Conservation (phyloP, 257 asterid species). For the Solanum sejunctum region DNA sequence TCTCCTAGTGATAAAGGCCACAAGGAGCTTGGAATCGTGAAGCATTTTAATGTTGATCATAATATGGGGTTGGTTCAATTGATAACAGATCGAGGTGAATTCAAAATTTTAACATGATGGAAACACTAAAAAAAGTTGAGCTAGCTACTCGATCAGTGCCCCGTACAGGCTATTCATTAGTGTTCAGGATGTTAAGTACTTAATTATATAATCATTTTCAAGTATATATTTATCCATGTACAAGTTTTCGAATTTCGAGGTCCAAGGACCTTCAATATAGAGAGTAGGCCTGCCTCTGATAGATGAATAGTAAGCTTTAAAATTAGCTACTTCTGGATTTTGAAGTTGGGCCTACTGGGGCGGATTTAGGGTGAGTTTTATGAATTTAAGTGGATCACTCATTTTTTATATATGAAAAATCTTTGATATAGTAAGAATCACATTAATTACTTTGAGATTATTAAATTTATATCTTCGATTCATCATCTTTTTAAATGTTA, state of each 20-base stretch:
- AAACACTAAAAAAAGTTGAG: background rate
- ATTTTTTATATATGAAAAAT: background rate
- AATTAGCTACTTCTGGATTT: background rate
- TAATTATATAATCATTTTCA: background rate
- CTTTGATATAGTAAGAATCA: background rate
- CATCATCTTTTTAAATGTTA: background rate
- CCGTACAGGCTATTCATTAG: background rate
- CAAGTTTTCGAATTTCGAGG: background rate
- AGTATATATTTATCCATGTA: background rate
- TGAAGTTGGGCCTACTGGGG: background rate
- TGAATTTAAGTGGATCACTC: background rate
- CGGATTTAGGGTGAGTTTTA: background rate
- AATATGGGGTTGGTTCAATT: slow-evolving; percentile 4
- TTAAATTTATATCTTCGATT: background rate
- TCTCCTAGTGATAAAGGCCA: slow-evolving; percentile 11
- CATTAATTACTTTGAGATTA: background rate
- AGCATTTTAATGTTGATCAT: background rate
- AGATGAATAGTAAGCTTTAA: background rate
- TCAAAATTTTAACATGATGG: background rate
- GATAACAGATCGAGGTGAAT: background rate
- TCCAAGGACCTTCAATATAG: background rate
- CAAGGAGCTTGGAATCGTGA: background rate
- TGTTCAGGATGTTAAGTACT: background rate
- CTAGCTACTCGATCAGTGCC: background rate
- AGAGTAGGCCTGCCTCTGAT: background rate